phyloP scores from a whole-genome alignment of 352 stramenopile genomes.

The Phytophthora hybrid region DNA sequence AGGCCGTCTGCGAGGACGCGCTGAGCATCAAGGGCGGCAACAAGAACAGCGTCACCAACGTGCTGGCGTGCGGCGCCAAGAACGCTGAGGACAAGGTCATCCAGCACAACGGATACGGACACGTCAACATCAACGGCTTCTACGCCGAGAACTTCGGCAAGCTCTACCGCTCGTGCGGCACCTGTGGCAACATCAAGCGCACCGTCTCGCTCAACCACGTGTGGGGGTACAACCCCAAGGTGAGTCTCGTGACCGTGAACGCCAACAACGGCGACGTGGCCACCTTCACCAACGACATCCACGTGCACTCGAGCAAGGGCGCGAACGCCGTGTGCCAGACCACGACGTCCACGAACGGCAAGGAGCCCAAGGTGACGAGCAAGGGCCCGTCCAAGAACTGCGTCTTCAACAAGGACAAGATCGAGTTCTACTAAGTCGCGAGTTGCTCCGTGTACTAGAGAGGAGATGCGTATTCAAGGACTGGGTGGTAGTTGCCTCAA shows the following conservation, averaged over 20 bases:
- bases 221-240: slow-evolving; percentile 46
- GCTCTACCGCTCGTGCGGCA: slow-evolving; percentile 42
- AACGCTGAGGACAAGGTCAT: slow-evolving; percentile 48
- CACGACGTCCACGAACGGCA: slow-evolving; percentile 35
- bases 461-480: neutral
- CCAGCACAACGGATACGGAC: slow-evolving; percentile 45
- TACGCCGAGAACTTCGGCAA: slow-evolving; percentile 53
- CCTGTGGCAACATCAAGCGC: slow-evolving; percentile 41
- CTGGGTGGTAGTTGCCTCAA: neutral
- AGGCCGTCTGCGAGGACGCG: slow-evolving; percentile 48
- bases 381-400: slow-evolving; percentile 41
- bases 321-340: slow-evolving; percentile 37
- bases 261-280: slow-evolving; percentile 47
- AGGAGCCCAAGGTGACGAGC: slow-evolving; percentile 35
- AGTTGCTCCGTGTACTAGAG: neutral
- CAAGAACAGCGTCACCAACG: slow-evolving; percentile 42
- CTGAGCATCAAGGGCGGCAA: slow-evolving; percentile 51
- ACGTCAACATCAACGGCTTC: slow-evolving; percentile 46
- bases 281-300: slow-evolving; percentile 41
- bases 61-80: slow-evolving; percentile 30
- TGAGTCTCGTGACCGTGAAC: slow-evolving; percentile 50
- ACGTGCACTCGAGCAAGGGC: slow-evolving; percentile 39
- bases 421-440: slow-evolving; percentile 34
- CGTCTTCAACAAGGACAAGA: slow-evolving; percentile 45
- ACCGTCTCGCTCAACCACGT: slow-evolving; percentile 47